Base-by-base conservation (phyloP, 2,329 filamentous ascomycete genomes). In the Colletotrichum sp. region DNA sequence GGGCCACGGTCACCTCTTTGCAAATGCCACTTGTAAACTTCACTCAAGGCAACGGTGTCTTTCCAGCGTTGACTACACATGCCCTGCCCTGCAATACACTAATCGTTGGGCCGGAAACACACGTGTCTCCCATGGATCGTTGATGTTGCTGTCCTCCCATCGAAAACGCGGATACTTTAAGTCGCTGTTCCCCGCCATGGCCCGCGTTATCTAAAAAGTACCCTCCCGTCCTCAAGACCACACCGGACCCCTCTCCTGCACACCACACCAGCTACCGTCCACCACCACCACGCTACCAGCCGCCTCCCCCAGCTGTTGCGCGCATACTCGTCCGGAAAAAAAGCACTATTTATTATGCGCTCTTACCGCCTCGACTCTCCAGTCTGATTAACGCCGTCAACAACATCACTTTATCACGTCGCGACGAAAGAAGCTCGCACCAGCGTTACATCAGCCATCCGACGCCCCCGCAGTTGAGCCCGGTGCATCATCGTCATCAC, bases 291-390 rank as follows among this genome's bases (percentile, higher is more conserved):
- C 68, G 60, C 66, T 63, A 59, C n/a, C 67, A 32, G 21, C 32
- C 61, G n/a, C 48, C 26, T 59, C 55, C 21, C 55, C 21, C 55
- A 55, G 65, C 52, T 32, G n/a, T 61, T 71, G 67, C 57, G 57
- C 55, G 55, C 64, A 39, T 32, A 65, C 36, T 52, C 70, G 52
- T 52, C 61, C 59, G 18, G 61, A 55, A 48, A 75, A 28, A 52
- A 6, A 52, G 8, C 70, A 28, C 74, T 74, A 76, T 76, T 76
- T 76, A 68, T 68, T 67, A 60, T 76, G 70, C 74, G 65, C 74
- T 61, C 65, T 60, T 64, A 69, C 74, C 74, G 74, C 74, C 59
- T 61, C 67, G 34, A 39, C 26, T 39, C 24, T 64, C 10, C 63
- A 64, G 55, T 72, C 69, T 64, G 57, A 75, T 39, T 55, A 26